Base-by-base conservation (phyloP, 1,284 basidiomycete species). In the Rhizoctonia solani region DNA sequence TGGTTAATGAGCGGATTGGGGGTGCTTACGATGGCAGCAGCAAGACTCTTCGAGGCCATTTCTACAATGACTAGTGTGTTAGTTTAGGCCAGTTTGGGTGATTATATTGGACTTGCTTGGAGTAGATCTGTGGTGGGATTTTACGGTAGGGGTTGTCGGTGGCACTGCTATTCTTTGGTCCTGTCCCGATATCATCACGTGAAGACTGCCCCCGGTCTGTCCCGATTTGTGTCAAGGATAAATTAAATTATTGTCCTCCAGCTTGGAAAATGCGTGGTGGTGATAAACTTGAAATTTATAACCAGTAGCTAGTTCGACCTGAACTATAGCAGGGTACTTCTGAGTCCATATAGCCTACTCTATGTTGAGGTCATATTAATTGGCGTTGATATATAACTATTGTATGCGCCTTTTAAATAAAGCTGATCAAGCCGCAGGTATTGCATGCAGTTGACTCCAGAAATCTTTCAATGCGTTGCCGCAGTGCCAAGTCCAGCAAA, bases 21-120 rank as follows among this genome's bases (percentile, higher is more conserved):
- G 25, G 29, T 49, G 42, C 68, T 46, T 75, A 93, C 92, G 75
- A 93, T 74, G 59, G 72, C 85, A 78, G 87, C 87, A 73, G 86
- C 87, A 74, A 87, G 88, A 83, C 85, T 84, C 87, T 89, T 92
- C 75, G 90, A 85, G 72, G 91, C 89, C 91, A 93, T 93, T 75
- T 74, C 72, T 52, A n/a, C 34, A 41, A 8, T 14, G 8, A 39
- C 1, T 8, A 58, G n/a, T 29, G 37, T 13, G 25, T 32, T 21
- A 23, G 29, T 23, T n/a, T 52, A 8, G 52, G 32, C 19, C 25
- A 16, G 8, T 25, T 13, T 34, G 16, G 19, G 4, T 46, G 27
- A 30, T 46, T 47, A 11, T 52, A 52, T 37, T 34, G 16, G 23
- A 63, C 58, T 52, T 29, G 47, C 58, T 63, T 25, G 29, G 14